These are phyloP conservation scores for Escovopsis sp. DNA, from an alignment of 2,329 filamentous ascomycete genomes.

Conservation along the genomic window DNA sequence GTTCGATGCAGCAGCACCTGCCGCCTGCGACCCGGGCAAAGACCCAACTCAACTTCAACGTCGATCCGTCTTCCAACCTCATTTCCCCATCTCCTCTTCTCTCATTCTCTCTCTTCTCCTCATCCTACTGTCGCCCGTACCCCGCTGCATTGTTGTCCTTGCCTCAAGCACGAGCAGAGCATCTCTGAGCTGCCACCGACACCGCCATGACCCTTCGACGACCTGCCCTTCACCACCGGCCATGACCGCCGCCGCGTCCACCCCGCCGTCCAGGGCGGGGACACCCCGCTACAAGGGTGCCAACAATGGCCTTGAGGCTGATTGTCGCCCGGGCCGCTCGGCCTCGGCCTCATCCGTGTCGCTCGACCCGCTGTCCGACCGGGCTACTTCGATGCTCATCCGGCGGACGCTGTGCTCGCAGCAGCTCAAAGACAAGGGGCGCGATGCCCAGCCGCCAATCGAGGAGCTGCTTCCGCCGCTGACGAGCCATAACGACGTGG, in stretches of 20 bases:
- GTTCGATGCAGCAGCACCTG: conserved; percentile 3
- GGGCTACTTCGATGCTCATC: conserved; percentile 66
- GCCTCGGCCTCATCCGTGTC: conserved; percentile 6
- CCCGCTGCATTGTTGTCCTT: no score
- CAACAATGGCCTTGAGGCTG: conserved; percentile 12
- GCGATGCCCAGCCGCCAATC: conserved; percentile 38
- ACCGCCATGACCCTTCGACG: conserved; percentile 14
- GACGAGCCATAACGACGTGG: conserved; percentile 87
- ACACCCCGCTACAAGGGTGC: conserved; percentile 5
- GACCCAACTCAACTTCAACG: conserved; percentile 9
- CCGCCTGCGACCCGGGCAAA: conserved; percentile 8
- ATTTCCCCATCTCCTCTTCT: no score
- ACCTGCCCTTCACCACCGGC: conserved; percentile 8
- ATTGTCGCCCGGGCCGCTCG: conserved; percentile 20
- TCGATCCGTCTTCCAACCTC: neutral
- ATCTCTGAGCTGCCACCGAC: neutral
- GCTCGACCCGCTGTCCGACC: conserved; percentile 51
- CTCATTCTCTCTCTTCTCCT: neutral
- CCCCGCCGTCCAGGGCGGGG: conserved; percentile 3
- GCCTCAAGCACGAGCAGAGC: no score
- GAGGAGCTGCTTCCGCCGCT: conserved; percentile 77
- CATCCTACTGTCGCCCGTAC: no score
- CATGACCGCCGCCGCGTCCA: conserved; percentile 15
- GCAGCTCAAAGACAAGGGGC: conserved; percentile 42
- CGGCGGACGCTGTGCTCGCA: conserved; percentile 74